These are phyloP conservation scores for Penicillium paxilli DNA, from an alignment of 495 filamentous ascomycete species.

Conservation along the genomic window DNA sequence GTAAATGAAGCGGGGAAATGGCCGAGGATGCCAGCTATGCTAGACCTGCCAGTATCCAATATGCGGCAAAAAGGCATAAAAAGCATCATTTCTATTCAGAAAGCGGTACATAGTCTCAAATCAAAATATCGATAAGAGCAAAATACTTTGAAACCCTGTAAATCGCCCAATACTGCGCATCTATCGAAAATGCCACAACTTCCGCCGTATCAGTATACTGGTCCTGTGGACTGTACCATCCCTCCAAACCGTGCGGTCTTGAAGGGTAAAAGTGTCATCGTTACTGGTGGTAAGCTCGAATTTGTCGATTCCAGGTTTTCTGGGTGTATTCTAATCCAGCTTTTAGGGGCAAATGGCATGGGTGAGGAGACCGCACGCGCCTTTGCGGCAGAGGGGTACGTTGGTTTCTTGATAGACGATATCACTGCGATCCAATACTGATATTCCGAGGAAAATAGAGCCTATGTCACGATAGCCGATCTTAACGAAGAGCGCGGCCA, in stretches of 20 bases:
- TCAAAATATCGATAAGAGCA: not conserved
- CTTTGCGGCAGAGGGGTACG: slow-evolving; percentile 27
- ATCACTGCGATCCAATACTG: not conserved
- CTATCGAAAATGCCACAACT: slow-evolving; percentile 16
- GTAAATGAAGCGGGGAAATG: slow-evolving; percentile 5
- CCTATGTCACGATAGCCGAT: slow-evolving; percentile 40
- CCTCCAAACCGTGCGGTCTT: slow-evolving; percentile 13
- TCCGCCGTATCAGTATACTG: slow-evolving; percentile 21
- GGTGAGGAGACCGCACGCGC: slow-evolving; percentile 36
- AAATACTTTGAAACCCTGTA: not conserved
- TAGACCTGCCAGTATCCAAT: too few species aligned
- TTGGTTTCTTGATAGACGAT: not conserved
- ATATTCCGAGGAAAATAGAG: slow-evolving; percentile 6
- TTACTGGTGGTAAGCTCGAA: slow-evolving; percentile 12
- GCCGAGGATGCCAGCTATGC: slow-evolving; percentile 1
- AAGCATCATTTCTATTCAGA: too few species aligned
- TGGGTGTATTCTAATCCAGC: not conserved
- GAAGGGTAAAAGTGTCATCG: slow-evolving; percentile 32
- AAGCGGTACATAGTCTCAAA: not conserved
- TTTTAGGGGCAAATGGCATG: slow-evolving; percentile 42
- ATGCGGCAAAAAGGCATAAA: not conserved
- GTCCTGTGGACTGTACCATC: slow-evolving; percentile 24
- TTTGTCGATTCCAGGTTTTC: not conserved
- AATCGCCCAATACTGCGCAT: too few species aligned
- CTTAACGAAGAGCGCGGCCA: slow-evolving; percentile 27